Evolutionary conservation across 2,329 filamentous ascomycete genomes (phyloP).

Genomic region (Lecanicillium sp.): DNA sequence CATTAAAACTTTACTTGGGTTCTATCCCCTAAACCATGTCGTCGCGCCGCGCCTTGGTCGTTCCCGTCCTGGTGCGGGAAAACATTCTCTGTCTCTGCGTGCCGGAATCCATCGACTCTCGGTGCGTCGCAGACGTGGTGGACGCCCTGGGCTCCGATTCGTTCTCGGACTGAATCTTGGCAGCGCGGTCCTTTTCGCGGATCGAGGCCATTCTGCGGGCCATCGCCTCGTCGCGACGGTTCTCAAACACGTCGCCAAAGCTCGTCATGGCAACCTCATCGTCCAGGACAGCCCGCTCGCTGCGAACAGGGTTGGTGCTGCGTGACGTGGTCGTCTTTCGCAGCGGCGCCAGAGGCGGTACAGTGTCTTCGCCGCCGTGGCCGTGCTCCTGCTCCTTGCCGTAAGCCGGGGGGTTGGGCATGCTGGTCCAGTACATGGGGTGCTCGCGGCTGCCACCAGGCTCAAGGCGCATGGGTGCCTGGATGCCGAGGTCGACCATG

Average conservation of each 20-base stretch:
- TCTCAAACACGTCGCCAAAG: constrained; percentile 39
- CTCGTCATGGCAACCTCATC: constrained; percentile 27
- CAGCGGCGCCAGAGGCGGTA: constrained; percentile 8
- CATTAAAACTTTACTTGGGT: neutral
- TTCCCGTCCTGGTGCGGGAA: constrained; percentile 3
- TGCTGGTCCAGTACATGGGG: constrained; percentile 49
- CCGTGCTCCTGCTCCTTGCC: constrained; percentile 17
- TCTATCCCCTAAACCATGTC: neutral
- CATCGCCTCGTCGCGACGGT: constrained; percentile 27
- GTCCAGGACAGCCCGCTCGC: constrained; percentile 13
- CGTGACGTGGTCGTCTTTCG: constrained; percentile 4
- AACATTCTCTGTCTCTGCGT: constrained; percentile 5
- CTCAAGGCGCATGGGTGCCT: constrained; percentile 57
- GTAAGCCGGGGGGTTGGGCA: constrained; percentile 26
- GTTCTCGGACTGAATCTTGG: constrained; percentile 8
- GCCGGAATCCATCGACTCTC: constrained; percentile 5
- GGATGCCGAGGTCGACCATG: constrained; percentile 76
- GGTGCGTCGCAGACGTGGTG: constrained; percentile 3
- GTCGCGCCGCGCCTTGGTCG: constrained; percentile 3
- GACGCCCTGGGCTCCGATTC: constrained; percentile 8
- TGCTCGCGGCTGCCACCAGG: constrained; percentile 63
- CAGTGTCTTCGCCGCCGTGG: constrained; percentile 9
- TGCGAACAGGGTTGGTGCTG: constrained; percentile 3
- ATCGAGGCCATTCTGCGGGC: constrained; percentile 30
- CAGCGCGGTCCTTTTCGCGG: constrained; percentile 26